phyloP scores from a whole-genome alignment of 805 yeast genomes.

The Tanozyma kutaoensis region DNA sequence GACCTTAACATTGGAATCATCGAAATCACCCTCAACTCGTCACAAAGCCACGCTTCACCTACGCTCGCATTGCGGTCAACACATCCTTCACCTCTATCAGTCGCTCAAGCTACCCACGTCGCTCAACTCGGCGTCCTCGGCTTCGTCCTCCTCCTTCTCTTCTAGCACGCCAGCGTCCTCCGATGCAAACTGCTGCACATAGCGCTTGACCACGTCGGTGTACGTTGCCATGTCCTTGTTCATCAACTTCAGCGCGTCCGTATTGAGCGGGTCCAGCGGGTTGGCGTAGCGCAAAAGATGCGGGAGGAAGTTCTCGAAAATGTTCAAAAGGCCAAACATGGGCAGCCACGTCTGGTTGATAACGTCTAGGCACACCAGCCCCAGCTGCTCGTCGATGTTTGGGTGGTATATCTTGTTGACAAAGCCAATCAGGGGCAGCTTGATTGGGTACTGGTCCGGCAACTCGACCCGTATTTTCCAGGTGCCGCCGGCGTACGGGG shows the following conservation, averaged over 20 bases:
- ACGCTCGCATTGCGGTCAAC: no score
- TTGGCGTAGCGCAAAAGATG: constrained; percentile 87
- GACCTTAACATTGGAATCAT: no score
- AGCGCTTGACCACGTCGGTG: constrained; percentile 54
- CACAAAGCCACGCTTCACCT: no score
- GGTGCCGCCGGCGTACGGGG: constrained; percentile 81
- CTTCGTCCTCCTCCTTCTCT: constrained; percentile 16
- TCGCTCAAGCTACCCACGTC: constrained; percentile 35
- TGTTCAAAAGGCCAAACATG: constrained; percentile 83
- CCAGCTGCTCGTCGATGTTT: constrained; percentile 81
- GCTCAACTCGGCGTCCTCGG: constrained; percentile 30
- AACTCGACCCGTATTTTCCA: constrained; percentile 90
- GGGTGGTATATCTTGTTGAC: constrained; percentile 89
- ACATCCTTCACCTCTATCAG: no score
- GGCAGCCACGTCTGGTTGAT: constrained; percentile 98
- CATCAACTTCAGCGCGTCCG: constrained; percentile 76
- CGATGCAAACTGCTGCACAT: constrained; percentile 54
- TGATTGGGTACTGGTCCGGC: constrained; percentile 92
- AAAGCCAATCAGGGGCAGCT: constrained; percentile 92
- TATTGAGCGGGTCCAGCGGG: constrained; percentile 86
- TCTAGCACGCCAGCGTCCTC: constrained; percentile 29
- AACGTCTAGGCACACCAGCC: constrained; percentile 91
- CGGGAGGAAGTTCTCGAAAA: constrained; percentile 87
- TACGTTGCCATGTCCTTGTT: constrained; percentile 56
- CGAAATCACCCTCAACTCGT: no score